Base-by-base conservation (phyloP, 2,329 filamentous ascomycete genomes). In the Aspergillus tanneri region DNA sequence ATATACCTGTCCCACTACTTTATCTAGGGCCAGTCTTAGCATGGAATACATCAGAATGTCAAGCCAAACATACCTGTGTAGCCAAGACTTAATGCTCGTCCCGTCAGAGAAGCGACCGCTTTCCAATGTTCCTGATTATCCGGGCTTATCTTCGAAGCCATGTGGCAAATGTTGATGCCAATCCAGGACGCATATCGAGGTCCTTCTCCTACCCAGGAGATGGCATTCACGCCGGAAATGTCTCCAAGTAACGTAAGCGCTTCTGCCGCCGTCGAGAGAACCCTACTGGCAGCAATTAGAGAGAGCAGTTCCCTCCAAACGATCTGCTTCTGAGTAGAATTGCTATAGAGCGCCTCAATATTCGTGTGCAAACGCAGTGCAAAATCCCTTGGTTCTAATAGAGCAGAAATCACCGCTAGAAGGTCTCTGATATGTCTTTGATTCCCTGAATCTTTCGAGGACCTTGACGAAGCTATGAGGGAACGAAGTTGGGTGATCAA, bases 101-200 rank as follows among this genome's bases (percentile, higher is more conserved):
- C 74, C 16, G 74, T 69, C 5, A 84, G 57, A 37, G 76, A 73
- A 32, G 72, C 68, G 22, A 71, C 52, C 36, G 63, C 67, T 41
- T 69, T 55, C 65, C 67, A 57, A 47, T 54, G 24, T 53, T 66
- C 46, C 46, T 56, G 37, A 55, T 68, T 56, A 10, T 59, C 48
- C 5, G 65, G 35, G 61, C 68, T 73, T 69, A 84, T 21, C 55
- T 63, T 23, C 64, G 62, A 64, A 25, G 62, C 65, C 58, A 78
- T 67, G 14, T 62, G 52, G 25, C 68, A 73, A 41, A 93, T 74
- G 62, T 84, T 88, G 11, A 68, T 69, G 2, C 84, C 86, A 30
- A 96, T 68, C 90, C 90, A 96, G 23, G 70, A 69, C 10, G 81
- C 79, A 69, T 88, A 95, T 14, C 77, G 66, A 21, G 73, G 74